A percentile compares a stretch with the other conserved stretches of the same genome.
Conservation (phyloP, 2,329 filamentous ascomycete species). For the Colletotrichum neosansevieriae region DNA sequence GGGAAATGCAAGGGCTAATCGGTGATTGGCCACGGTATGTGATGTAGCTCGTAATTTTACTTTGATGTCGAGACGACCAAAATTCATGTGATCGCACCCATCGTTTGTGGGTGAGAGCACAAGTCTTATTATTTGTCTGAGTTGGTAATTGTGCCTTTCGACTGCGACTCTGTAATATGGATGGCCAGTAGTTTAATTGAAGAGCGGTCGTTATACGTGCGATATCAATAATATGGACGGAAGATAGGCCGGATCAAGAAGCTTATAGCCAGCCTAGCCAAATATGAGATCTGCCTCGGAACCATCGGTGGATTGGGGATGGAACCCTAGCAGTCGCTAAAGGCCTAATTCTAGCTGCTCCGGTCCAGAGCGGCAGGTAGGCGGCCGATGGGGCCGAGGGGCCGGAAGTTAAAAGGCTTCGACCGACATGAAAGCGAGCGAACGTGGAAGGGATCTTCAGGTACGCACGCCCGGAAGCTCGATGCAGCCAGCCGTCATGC, state of each 20-base stretch:
- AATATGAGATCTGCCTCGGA: conserved; percentile 10
- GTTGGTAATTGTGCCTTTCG: too few species aligned
- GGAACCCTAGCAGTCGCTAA: conserved; percentile 14
- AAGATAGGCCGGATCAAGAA: too few species aligned
- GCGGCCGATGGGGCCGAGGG: neutral
- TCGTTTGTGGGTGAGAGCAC: too few species aligned
- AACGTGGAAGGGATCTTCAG: conserved; percentile 31
- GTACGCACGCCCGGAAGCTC: neutral
- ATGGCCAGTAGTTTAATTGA: neutral
- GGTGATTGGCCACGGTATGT: neutral
- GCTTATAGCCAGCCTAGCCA: neutral
- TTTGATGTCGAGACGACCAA: too few species aligned
- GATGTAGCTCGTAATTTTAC: conserved; percentile 13
- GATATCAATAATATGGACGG: neutral
- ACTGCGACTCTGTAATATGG: neutral
- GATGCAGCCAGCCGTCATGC: conserved; percentile 15
- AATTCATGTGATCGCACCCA: too few species aligned
- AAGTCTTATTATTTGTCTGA: too few species aligned
- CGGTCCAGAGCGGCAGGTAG: neutral
- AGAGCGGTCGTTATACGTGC: neutral
- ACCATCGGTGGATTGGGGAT: conserved; percentile 11
- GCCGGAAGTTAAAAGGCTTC: neutral
- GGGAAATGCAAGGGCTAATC: neutral
- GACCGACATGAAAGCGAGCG: neutral
- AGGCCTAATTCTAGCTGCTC: neutral